A percentile compares a stretch with the other conserved stretches of the same genome.
Evolutionary conservation across 2,329 filamentous ascomycete species (phyloP).

Genomic region (Trematosphaeria pertusa): DNA sequence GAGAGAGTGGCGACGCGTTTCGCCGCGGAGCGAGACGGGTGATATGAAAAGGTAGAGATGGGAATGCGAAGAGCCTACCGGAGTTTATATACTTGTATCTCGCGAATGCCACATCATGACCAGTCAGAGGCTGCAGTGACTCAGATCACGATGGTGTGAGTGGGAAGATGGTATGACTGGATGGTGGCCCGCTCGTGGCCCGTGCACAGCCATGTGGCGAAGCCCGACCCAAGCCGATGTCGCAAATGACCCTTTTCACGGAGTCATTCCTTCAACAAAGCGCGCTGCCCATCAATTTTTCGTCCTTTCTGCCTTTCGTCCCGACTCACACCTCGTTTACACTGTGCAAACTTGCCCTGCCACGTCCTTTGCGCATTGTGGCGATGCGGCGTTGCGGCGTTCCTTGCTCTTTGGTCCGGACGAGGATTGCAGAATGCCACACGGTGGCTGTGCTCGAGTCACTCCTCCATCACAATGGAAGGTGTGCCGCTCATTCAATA

Average conservation of each 20-base stretch:
- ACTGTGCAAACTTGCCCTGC: constrained; percentile 14
- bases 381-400: constrained; percentile 11
- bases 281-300: constrained; percentile 19
- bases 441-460: constrained; percentile 17
- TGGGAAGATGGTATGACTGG: constrained; percentile 22
- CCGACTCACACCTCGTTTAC: not conserved
- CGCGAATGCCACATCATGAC: constrained; percentile 28
- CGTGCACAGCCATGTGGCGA: constrained; percentile 28
- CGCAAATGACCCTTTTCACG: constrained; percentile 18
- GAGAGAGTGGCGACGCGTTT: constrained; percentile 34
- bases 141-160: constrained; percentile 43
- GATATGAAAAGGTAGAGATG: constrained; percentile 23
- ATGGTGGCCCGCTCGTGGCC: constrained; percentile 3
- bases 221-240: constrained; percentile 25
- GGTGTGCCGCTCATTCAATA: too few species aligned
- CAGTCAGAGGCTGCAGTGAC: constrained; percentile 45
- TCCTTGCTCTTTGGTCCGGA: not conserved
- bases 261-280: constrained; percentile 31
- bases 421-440: constrained; percentile 12
- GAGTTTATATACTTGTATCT: constrained; percentile 36
- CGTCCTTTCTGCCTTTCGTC: constrained; percentile 16
- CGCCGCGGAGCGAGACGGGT: constrained; percentile 35
- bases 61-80: constrained; percentile 20
- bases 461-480: constrained; percentile 1
- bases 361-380: constrained; percentile 17